Percentiles rank a stretch among this genome's conserved stretches.
These are phyloP conservation scores for Phytopythium ostracodes DNA, from an alignment of 352 stramenopile genomes.

Conservation along the genomic window DNA sequence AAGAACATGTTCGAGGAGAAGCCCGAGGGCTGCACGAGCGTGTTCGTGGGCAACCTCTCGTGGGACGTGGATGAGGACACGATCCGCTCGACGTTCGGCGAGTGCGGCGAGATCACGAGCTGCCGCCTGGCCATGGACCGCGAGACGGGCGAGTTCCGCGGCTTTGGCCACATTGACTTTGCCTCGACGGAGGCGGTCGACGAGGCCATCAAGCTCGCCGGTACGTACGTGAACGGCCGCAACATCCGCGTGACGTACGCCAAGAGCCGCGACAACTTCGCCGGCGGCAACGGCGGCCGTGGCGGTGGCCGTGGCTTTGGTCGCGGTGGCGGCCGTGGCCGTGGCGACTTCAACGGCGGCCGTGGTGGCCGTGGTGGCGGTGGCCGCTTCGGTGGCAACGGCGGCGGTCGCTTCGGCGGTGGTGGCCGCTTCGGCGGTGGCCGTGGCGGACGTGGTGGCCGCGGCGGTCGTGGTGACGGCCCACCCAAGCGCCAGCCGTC, in stretches of 20 bases:
- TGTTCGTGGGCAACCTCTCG: constrained; percentile 98
- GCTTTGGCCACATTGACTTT: constrained; percentile 98
- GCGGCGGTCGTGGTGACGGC: constrained; percentile 60
- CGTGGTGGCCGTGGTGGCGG: constrained; percentile 52
- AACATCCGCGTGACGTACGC: constrained; percentile 95
- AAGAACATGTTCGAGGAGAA: constrained; percentile 90
- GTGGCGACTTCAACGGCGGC: constrained; percentile 46
- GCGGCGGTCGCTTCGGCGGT: constrained; percentile 24
- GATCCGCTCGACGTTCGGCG: constrained; percentile 89
- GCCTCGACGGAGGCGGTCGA: constrained; percentile 92
- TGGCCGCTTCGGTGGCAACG: constrained; percentile 38
- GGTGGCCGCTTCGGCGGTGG: constrained; percentile 36
- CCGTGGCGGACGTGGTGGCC: constrained; percentile 37
- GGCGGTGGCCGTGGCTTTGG: constrained; percentile 69
- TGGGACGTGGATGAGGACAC: constrained; percentile 96
- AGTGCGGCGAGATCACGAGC: constrained; percentile 94
- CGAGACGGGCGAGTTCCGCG: constrained; percentile 97
- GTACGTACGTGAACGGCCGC: constrained; percentile 90
- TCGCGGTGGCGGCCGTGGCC: constrained; percentile 40
- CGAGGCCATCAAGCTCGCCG: constrained; percentile 88
- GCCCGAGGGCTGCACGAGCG: constrained; percentile 92
- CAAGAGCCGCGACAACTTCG: constrained; percentile 54
- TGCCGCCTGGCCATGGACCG: constrained; percentile 95
- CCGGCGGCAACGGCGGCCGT: constrained; percentile 45
- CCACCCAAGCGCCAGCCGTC: constrained; percentile 82